Evolutionary conservation across 106 monocot genomes (phyloP).

Genomic region (Chionographis japonica): DNA sequence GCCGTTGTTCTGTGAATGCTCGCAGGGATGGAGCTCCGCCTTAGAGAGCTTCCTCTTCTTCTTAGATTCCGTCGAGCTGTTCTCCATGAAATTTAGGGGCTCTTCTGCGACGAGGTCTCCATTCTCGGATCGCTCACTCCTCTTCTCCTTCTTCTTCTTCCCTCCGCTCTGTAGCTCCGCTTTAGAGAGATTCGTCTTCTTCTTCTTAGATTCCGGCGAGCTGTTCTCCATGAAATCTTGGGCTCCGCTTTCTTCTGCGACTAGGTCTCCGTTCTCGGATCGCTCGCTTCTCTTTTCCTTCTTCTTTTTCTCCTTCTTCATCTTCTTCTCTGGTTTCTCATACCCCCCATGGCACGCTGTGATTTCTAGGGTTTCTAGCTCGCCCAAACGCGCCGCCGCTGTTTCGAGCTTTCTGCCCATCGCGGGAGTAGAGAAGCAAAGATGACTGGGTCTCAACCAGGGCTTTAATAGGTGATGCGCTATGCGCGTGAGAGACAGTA

Average conservation of each 20-base stretch:
- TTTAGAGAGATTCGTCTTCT: neutral
- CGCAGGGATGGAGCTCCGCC: neutral
- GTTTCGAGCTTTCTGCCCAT: constrained; percentile 37
- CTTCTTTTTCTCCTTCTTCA: constrained; percentile 18
- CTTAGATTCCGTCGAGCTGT: neutral
- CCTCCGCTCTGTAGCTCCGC: neutral
- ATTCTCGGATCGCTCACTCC: neutral
- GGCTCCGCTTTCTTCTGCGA: neutral
- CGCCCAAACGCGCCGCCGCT: neutral
- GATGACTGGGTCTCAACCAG: neutral
- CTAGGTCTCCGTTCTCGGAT: neutral
- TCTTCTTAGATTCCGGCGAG: constrained; percentile 3
- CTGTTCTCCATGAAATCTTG: constrained; percentile 1
- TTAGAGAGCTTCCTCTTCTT: constrained; percentile 13
- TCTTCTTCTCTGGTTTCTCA: constrained; percentile 22
- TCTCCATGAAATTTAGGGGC: constrained; percentile 2
- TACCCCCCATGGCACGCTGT: neutral
- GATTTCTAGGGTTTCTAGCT: constrained; percentile 23
- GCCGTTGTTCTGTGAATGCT: neutral
- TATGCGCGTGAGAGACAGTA: no score
- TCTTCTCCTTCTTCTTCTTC: constrained; percentile 8
- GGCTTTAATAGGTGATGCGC: neutral
- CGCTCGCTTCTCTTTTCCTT: neutral
- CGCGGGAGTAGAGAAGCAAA: constrained; percentile 5
- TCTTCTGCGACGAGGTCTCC: neutral